Percentiles rank a stretch among this genome's conserved stretches.
Evolutionary conservation across 2,329 filamentous ascomycete genomes (phyloP).

Genomic region (Aspergillus sojae): DNA sequence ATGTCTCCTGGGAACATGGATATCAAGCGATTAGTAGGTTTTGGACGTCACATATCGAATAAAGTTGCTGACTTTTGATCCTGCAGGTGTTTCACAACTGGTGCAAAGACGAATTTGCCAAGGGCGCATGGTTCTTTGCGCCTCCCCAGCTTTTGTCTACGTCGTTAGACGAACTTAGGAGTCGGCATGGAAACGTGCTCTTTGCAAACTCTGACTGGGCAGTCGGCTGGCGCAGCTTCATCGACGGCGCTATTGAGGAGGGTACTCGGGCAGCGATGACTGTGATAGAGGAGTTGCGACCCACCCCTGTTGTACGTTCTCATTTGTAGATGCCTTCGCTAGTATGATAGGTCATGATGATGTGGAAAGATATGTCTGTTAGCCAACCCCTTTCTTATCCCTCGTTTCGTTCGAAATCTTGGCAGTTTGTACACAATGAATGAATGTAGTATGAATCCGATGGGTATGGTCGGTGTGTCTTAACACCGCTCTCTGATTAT

Average conservation of each 20-base stretch:
- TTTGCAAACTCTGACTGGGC: slow-evolving; percentile 56
- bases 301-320: neutral
- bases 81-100: slow-evolving; percentile 53
- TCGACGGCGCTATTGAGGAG: slow-evolving; percentile 55
- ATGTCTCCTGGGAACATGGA: slow-evolving; percentile 34
- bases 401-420: neutral
- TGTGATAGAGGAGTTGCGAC: slow-evolving; percentile 26
- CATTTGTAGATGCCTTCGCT: neutral
- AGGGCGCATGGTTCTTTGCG: slow-evolving; percentile 50
- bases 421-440: neutral
- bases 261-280: slow-evolving; percentile 42
- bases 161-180: slow-evolving; percentile 46
- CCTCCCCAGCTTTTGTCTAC: slow-evolving; percentile 40
- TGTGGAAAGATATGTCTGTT: neutral
- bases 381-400: neutral
- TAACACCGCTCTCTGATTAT: too few relatives aligned
- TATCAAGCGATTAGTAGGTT: slow-evolving; percentile 25
- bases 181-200: slow-evolving; percentile 47
- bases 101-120: slow-evolving; percentile 51
- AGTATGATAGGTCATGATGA: neutral
- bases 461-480: too few relatives aligned
- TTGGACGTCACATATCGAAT: neutral
- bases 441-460: neutral
- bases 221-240: slow-evolving; percentile 53
- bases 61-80: neutral